Conservation (phyloP, 495 filamentous ascomycete genomes). For the Aspergillus taichungensis region DNA sequence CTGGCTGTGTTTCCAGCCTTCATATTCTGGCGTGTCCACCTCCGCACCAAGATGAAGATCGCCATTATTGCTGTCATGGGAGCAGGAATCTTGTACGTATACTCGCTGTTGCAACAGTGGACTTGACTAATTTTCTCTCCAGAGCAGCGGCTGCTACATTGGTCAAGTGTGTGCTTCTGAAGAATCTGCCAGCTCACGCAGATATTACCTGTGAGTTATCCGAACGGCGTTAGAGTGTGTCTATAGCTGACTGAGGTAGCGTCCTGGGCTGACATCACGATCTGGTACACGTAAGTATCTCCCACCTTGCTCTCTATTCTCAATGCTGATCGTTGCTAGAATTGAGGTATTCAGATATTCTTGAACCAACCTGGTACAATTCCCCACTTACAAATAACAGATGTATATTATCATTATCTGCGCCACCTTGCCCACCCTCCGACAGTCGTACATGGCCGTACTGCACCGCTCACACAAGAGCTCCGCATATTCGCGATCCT, state of each 20-base stretch:
- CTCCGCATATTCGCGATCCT: not conserved
- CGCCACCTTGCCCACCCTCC: conserved; percentile 7
- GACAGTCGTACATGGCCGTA: conserved; percentile 1
- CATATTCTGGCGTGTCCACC: conserved; percentile 1
- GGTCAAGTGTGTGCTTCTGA: conserved; percentile 4
- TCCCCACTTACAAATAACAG: not conserved
- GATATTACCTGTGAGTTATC: not conserved
- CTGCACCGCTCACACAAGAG: not conserved
- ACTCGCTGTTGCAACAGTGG: not conserved
- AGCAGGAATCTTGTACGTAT: conserved; percentile 1
- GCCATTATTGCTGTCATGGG: conserved; percentile 3
- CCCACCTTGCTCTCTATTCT: not conserved
- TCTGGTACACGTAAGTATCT: conserved; percentile 7
- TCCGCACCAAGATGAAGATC: not conserved
- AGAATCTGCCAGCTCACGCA: conserved; percentile 3
- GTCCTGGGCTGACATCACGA: conserved; percentile 6
- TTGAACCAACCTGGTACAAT: too few relatives aligned
- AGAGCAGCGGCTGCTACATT: conserved; percentile 4
- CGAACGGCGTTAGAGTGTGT: not conserved
- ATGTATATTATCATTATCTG: conserved; percentile 11
- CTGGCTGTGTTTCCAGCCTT: conserved; percentile 3
- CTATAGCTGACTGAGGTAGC: not conserved
- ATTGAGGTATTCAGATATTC: conserved; percentile 1
- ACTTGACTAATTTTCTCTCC: not conserved
- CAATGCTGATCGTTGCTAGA: not conserved